These are phyloP conservation scores for Neurospora sp. DNA, from an alignment of 495 filamentous ascomycete genomes.

Conservation along the genomic window DNA sequence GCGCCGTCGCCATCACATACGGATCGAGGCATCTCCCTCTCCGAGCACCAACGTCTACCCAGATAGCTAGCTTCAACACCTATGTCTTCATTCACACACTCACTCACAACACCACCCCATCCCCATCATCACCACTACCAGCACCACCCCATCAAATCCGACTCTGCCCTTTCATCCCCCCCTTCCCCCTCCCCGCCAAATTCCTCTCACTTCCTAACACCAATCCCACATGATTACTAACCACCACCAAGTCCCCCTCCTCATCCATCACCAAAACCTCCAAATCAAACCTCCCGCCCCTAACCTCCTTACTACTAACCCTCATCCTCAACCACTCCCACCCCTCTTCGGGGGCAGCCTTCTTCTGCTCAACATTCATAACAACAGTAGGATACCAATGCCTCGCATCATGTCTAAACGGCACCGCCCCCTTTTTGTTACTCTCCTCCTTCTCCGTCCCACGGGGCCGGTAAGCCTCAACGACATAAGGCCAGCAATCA, in stretches of 20 bases:
- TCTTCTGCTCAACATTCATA: conserved; percentile 59
- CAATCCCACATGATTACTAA: conserved; percentile 53
- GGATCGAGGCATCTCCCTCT: neutral
- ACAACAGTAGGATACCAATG: conserved; percentile 76
- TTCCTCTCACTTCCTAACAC: conserved; percentile 36
- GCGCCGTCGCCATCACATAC: neutral
- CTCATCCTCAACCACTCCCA: conserved; percentile 58
- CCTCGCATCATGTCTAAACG: conserved; percentile 1
- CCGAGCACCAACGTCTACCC: neutral
- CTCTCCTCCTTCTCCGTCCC: neutral
- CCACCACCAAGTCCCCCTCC: conserved; percentile 46
- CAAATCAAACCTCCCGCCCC: conserved; percentile 54
- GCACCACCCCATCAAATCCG: neutral
- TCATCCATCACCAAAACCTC: conserved; percentile 52
- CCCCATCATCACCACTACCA: neutral
- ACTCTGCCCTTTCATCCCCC: neutral
- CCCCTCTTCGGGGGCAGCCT: conserved; percentile 42
- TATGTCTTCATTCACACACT: neutral
- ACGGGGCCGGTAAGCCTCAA: conserved; percentile 16
- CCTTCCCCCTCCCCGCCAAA: conserved; percentile 8
- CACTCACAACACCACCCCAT: neutral
- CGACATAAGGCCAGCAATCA: conserved; percentile 37
- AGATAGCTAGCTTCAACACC: neutral
- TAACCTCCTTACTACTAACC: conserved; percentile 45
- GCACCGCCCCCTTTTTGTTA: neutral